Base-by-base conservation (phyloP, 495 filamentous ascomycete species). In the Aspergillus ellipticus region DNA sequence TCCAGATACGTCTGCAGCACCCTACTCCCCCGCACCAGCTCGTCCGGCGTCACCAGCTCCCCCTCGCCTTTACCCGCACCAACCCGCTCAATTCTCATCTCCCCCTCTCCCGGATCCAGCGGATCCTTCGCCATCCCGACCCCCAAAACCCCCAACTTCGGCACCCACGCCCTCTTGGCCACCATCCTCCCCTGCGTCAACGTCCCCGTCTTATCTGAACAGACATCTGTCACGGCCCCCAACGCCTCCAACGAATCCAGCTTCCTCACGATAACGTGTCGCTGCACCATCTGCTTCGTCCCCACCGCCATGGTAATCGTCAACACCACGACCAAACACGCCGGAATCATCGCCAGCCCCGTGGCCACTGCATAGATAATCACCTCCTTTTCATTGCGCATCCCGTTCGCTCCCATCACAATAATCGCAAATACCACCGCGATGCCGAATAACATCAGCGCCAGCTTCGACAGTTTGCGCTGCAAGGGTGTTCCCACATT, bases 111-210 rank as follows among this genome's bases (percentile, higher is more conserved):
- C 10, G 84, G 86, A 54, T 88, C 77, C 51, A 82, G 58, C 1
- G 84, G 79, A 47, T 85, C 73, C 39, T 72, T 77, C 1, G 82
- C 80, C 11, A 78, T 66, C 26, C 76, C 79, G 11, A 88, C 75
- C 9, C 79, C 81, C 61, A 84, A 86, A 0, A 82, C 86, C 20
- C 86, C 86, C 35, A 67, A 28, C 0, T 75, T 79, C 0, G 89
- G 89, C 49, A 94, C 75, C 90, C 90, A 96, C 2, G 84, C 88
- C 59, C 89, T 88, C 55, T 86, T 83, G 15, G 89, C 84, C 11
- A 93, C 86, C 90, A 95, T 95, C 63, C 72, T 57, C 53, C 87
- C 87, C 66, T 89, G 87, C 1, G 87, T 88, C 24, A 89, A 67
- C 11, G 86, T 88, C 15, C 86, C 85, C 16, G 86, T 89, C 64